Evolutionary conservation across 192 early-diverging fungal genomes (phyloP), one percentile per base, ranked within the genome.

Genomic region (Coemansia javaensis): DNA sequence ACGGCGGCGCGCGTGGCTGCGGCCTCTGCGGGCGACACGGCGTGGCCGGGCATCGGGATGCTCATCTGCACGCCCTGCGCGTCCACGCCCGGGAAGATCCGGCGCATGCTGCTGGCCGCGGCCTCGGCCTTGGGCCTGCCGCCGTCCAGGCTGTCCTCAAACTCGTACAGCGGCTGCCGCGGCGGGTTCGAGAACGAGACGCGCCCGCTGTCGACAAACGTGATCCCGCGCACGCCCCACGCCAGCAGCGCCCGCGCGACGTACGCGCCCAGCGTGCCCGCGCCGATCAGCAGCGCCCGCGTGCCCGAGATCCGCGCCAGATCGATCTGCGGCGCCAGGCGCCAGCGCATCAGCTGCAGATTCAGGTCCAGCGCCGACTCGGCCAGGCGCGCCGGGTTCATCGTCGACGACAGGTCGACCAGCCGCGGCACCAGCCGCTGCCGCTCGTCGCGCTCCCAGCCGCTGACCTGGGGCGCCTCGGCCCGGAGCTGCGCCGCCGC

Each of bases 1-100:
- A 78, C 59, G 8, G 56, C 48, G 15, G 77, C 72, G 16, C 57
- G 49, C 16, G 68, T 59, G 30, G 36, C 32, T 0, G 49, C 48
- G 3, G 32, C 18, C 44, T 69, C 63, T 14, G 54, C 32, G 4
- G 69, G 38, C 9, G 67, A 20, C 14, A 82, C 68, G 3, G 81
- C 56, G 55, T 99, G 96, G n/a, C 93, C 96, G 4, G 96, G 96
- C 96, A 99, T 99, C 2, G 96, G 96, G 24, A 99, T 90, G 24
- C 75, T 80, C 38, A 99, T 51, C 20, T 71, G 30, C 50, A 78
- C 56, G 7, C 90, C 93, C 34, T 72, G 69, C 5, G 87, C 70
- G 37, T 84, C 80, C 34, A 91, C 81, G 6, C 84, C 81, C 0
- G 96, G 96, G 56, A 90, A 91, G 4, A 98, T 78, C 27, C 63